phyloP scores from a whole-genome alignment of 345 rosid genomes.

The Melaleuca alternifolia region DNA sequence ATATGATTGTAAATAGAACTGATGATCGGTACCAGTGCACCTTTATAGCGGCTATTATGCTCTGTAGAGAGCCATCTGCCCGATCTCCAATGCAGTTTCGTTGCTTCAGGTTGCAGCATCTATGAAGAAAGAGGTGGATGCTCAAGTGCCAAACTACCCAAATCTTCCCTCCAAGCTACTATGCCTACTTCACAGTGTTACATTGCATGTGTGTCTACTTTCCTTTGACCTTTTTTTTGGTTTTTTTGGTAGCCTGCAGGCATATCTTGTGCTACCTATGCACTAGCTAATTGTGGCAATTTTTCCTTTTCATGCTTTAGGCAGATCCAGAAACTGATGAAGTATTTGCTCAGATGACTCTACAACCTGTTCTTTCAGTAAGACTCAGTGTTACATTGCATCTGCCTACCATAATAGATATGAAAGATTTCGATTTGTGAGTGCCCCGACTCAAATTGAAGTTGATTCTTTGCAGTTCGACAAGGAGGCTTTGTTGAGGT shows the following conservation, averaged over 20 bases:
- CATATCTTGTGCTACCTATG: neutral
- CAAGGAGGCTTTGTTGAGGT: conserved; percentile 75
- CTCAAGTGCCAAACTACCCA: conserved; percentile 80
- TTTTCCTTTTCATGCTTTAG: conserved; percentile 30
- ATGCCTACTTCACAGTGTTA: conserved; percentile 74
- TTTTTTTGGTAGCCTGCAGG: neutral
- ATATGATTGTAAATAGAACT: neutral
- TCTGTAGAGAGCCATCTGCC: neutral
- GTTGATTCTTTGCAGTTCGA: conserved; percentile 51
- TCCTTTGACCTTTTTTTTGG: neutral
- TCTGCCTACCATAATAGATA: neutral
- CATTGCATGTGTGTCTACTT: conserved; percentile 52
- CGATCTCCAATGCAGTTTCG: neutral
- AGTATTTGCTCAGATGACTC: conserved; percentile 97
- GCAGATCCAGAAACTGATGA: conserved; percentile 95
- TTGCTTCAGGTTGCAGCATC: conserved; percentile 79
- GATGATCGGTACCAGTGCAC: neutral
- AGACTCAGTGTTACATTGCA: conserved; percentile 1
- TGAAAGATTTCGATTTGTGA: neutral
- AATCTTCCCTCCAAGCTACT: conserved; percentile 82
- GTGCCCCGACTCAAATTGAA: neutral
- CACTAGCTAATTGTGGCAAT: neutral
- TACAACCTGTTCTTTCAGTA: conserved; percentile 74
- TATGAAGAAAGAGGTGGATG: conserved; percentile 69
- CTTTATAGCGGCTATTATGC: neutral